Conservation (phyloP, 2,329 filamentous ascomycete genomes). For the Aspergillus phoenicis region DNA sequence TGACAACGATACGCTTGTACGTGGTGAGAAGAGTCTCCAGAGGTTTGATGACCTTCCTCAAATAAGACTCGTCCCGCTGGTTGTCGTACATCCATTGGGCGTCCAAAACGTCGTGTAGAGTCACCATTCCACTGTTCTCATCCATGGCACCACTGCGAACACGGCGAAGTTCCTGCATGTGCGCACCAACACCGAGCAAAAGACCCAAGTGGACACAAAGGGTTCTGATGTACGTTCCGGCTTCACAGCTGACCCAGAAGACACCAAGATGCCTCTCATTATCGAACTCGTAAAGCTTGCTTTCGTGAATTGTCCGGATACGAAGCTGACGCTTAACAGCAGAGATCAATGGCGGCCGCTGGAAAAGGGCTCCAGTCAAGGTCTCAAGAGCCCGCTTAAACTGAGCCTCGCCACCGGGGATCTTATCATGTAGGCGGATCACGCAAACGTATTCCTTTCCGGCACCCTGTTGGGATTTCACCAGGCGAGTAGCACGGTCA, state of each 20-base stretch:
- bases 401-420: constrained; percentile 89
- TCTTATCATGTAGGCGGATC: constrained; percentile 90
- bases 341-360: constrained; percentile 94
- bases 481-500: constrained; percentile 92
- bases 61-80: constrained; percentile 88
- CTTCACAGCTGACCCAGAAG: constrained; percentile 99
- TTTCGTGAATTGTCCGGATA: constrained; percentile 97
- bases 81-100: constrained; percentile 97
- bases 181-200: constrained; percentile 78
- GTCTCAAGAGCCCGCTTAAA: constrained; percentile 93
- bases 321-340: constrained; percentile 98
- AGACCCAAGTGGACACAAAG: constrained; percentile 91
- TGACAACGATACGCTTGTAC: constrained; percentile 97
- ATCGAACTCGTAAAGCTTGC: constrained; percentile 95
- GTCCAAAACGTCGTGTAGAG: constrained; percentile 91
- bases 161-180: constrained; percentile 97
- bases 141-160: constrained; percentile 94
- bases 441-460: constrained; percentile 99
- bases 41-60: constrained; percentile 87
- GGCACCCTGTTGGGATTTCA: constrained; percentile 98
- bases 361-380: constrained; percentile 93
- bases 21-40: constrained; percentile 87
- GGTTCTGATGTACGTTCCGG: constrained; percentile 97
- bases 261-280: constrained; percentile 96
- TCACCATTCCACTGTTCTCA: constrained; percentile 85